Conservation (phyloP, 78 protist genomes). For the Anaeramoeba ignava region DNA sequence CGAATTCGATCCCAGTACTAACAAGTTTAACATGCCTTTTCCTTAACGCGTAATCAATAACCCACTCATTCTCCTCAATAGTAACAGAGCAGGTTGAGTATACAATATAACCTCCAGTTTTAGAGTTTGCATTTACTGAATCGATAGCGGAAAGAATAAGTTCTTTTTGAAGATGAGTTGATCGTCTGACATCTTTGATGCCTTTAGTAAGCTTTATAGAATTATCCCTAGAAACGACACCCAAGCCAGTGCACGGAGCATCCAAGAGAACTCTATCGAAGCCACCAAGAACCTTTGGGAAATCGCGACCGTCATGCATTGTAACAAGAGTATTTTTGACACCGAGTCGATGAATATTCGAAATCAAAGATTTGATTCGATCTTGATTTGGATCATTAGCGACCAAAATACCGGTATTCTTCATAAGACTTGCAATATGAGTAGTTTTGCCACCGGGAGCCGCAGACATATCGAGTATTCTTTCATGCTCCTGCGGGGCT, state of each 20-base stretch:
- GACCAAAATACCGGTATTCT: slow-evolving; percentile 79
- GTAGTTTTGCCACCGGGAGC: slow-evolving; percentile 99
- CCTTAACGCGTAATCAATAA: slow-evolving; percentile 84
- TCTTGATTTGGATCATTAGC: slow-evolving; percentile 85
- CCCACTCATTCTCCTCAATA: slow-evolving; percentile 92
- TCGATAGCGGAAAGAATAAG: slow-evolving; percentile 91
- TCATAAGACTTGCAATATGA: slow-evolving; percentile 83
- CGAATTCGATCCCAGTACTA: slow-evolving; percentile 54
- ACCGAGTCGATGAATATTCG: slow-evolving; percentile 68
- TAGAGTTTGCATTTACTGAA: slow-evolving; percentile 56
- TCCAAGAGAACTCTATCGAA: slow-evolving; percentile 95
- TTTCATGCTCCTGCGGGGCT: slow-evolving; percentile 79
- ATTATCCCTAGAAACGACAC: slow-evolving; percentile 90
- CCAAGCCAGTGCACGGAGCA: slow-evolving; percentile 98
- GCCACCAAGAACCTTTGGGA: slow-evolving; percentile 34
- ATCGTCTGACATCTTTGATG: slow-evolving; percentile 62
- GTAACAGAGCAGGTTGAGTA: slow-evolving; percentile 58
- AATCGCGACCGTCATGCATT: slow-evolving; percentile 83
- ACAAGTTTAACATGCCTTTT: slow-evolving; percentile 38
- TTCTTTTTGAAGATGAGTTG: slow-evolving; percentile 77
- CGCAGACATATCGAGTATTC: slow-evolving; percentile 85
- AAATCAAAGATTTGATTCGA: slow-evolving; percentile 61
- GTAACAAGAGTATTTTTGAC: slow-evolving; percentile 53
- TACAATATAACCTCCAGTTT: slow-evolving; percentile 70
- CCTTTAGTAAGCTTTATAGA: slow-evolving; percentile 50